Percentiles rank a stretch among this genome's conserved stretches.
These are phyloP conservation scores for Primulina huaijiensis DNA, from an alignment of 257 asterid genomes.

Conservation along the genomic window DNA sequence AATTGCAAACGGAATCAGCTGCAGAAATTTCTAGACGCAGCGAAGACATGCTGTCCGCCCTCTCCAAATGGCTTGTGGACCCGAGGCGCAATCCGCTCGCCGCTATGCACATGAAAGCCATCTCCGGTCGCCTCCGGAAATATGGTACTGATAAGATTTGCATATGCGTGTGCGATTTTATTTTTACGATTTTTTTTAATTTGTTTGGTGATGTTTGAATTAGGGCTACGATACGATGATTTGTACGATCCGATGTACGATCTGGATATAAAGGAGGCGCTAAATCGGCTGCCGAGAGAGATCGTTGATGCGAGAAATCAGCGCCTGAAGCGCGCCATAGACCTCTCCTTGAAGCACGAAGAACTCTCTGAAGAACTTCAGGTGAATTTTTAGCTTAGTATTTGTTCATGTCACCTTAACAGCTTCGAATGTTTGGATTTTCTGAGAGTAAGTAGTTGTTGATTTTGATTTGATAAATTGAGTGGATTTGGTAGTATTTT, in stretches of 20 bases:
- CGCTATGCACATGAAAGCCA: constrained; percentile 58
- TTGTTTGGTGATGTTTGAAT: constrained; percentile 19
- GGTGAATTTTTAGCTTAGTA: constrained; percentile 34
- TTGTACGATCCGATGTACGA: constrained; percentile 77
- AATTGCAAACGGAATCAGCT: not conserved
- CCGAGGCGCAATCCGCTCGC: constrained; percentile 81
- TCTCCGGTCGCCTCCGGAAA: constrained; percentile 57
- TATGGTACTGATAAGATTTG: constrained; percentile 40
- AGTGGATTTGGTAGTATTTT: not conserved
- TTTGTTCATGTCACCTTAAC: not conserved
- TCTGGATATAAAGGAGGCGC: constrained; percentile 85
- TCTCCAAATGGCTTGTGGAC: constrained; percentile 66
- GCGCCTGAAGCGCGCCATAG: constrained; percentile 86
- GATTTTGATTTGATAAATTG: not conserved
- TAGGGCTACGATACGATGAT: constrained; percentile 88
- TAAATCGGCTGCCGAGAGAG: constrained; percentile 78
- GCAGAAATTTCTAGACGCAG: constrained; percentile 3
- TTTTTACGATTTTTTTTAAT: not conserved
- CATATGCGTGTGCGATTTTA: not conserved
- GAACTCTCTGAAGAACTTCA: constrained; percentile 67
- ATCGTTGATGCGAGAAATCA: constrained; percentile 83
- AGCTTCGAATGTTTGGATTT: not conserved
- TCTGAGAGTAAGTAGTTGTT: not conserved
- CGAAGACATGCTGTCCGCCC: constrained; percentile 45
- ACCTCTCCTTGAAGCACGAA: constrained; percentile 86